A percentile compares a stretch with the other conserved stretches of the same genome.
These are phyloP conservation scores for Neospermospora avenae DNA, from an alignment of 2,329 filamentous ascomycete species.

Conservation along the genomic window DNA sequence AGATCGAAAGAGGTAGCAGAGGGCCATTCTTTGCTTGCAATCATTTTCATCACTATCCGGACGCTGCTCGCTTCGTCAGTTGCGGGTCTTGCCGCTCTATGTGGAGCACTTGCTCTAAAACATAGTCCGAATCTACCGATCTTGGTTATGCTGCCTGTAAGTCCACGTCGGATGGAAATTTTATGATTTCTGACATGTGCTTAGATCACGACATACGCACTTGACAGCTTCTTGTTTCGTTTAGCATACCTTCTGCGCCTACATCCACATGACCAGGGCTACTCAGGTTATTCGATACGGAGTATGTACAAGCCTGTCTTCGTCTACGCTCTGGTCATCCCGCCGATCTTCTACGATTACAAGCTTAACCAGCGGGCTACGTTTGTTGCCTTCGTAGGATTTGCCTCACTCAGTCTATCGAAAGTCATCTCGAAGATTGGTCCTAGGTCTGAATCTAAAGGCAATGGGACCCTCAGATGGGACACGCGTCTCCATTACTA, in stretches of 20 bases:
- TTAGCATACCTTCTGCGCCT: constrained; percentile 19
- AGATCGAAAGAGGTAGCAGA: constrained; percentile 8
- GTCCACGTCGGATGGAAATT: neutral
- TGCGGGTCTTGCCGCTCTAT: constrained; percentile 23
- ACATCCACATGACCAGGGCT: constrained; percentile 17
- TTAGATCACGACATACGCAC: constrained; percentile 31
- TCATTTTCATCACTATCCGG: constrained; percentile 19
- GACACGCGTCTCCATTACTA: constrained; percentile 24
- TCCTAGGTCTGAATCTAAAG: constrained; percentile 18
- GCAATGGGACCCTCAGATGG: constrained; percentile 14
- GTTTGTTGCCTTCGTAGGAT: constrained; percentile 18
- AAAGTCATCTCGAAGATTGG: constrained; percentile 26
- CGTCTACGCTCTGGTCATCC: constrained; percentile 12
- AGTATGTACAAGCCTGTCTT: constrained; percentile 20
- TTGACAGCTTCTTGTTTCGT: constrained; percentile 28
- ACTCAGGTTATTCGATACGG: too few relatives aligned
- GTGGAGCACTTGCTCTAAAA: constrained; percentile 23
- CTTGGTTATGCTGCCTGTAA: constrained; percentile 30
- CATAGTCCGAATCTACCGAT: constrained; percentile 27
- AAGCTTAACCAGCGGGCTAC: constrained; percentile 22
- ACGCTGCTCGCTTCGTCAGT: constrained; percentile 17
- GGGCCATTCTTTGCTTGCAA: constrained; percentile 15
- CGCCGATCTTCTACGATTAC: constrained; percentile 27
- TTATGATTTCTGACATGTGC: constrained; percentile 7
- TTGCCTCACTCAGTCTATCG: constrained; percentile 25